These are phyloP conservation scores for Calonectria pteridis DNA, from an alignment of 2,329 filamentous ascomycete genomes.

Conservation along the genomic window DNA sequence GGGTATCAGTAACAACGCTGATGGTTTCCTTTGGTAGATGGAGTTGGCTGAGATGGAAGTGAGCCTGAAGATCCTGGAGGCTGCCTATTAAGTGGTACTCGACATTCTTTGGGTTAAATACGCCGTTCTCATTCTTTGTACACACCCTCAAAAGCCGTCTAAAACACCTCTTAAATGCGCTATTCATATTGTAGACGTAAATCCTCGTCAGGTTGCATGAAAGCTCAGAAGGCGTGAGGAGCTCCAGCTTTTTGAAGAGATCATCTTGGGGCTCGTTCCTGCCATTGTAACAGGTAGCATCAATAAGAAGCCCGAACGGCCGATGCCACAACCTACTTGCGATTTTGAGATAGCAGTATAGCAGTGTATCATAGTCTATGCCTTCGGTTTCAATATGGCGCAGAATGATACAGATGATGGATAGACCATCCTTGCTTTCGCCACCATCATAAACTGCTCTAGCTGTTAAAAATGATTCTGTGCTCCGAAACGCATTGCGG, in stretches of 20 bases:
- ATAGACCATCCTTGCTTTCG: constrained; percentile 77
- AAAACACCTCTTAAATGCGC: constrained; percentile 76
- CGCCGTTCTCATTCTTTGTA: constrained; percentile 69
- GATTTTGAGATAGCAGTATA: constrained; percentile 77
- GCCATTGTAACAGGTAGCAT: constrained; percentile 78
- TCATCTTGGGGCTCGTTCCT: constrained; percentile 75
- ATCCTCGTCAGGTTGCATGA: constrained; percentile 70
- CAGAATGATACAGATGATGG: constrained; percentile 77
- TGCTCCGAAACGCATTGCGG: constrained; percentile 74
- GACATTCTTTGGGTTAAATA: constrained; percentile 74
- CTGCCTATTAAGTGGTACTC: constrained; percentile 76
- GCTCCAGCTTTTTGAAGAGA: constrained; percentile 72
- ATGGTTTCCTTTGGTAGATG: constrained; percentile 79
- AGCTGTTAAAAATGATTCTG: constrained; percentile 73
- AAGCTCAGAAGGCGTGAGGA: constrained; percentile 72
- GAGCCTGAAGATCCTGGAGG: constrained; percentile 73
- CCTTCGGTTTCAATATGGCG: constrained; percentile 75
- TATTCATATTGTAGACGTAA: constrained; percentile 82
- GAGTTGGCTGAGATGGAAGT: constrained; percentile 76
- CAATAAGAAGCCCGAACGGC: constrained; percentile 75
- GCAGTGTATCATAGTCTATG: constrained; percentile 73
- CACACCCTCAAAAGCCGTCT: constrained; percentile 72
- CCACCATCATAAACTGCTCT: constrained; percentile 78
- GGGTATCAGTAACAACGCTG: constrained; percentile 74
- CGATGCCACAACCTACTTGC: constrained; percentile 78